Evolutionary conservation across 768 basidiomycete species (phyloP).

Genomic region (Pisolithus orientalis): DNA sequence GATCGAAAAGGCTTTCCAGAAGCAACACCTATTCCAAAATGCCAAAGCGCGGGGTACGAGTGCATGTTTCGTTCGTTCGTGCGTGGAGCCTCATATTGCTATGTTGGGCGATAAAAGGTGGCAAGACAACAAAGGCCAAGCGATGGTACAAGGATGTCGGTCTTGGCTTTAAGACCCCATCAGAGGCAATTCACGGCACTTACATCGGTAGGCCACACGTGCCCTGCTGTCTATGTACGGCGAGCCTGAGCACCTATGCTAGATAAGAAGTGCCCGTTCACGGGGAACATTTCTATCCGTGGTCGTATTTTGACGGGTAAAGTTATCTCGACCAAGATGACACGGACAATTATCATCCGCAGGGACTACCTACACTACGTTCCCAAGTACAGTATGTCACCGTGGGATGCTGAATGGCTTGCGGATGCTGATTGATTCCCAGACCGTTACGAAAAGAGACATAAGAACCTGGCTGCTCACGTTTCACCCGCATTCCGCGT

Average conservation of each 20-base stretch:
- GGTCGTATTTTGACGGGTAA: slow-evolving; percentile 98
- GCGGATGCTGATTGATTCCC: slow-evolving; percentile 6
- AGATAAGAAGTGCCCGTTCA: slow-evolving; percentile 99
- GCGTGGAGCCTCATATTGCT: slow-evolving; percentile 6
- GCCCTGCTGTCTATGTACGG: neutral
- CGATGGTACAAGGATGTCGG: slow-evolving; percentile 99
- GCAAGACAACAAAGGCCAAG: slow-evolving; percentile 93
- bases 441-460: slow-evolving; percentile 98
- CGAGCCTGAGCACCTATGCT: neutral
- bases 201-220: slow-evolving; percentile 74
- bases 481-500: slow-evolving; percentile 99
- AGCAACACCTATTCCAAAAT: slow-evolving; percentile 98
- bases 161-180: slow-evolving; percentile 92
- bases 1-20: slow-evolving; percentile 97
- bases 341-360: slow-evolving; percentile 95
- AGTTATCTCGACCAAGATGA: slow-evolving; percentile 99
- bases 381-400: slow-evolving; percentile 89
- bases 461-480: slow-evolving; percentile 97
- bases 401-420: neutral
- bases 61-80: slow-evolving; percentile 6
- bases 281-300: slow-evolving; percentile 93
- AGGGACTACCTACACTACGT: slow-evolving; percentile 93
- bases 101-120: slow-evolving; percentile 34
- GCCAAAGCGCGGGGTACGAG: slow-evolving; percentile 86
- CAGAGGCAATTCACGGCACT: slow-evolving; percentile 91